A percentile compares a stretch with the other conserved stretches of the same genome.
These are phyloP conservation scores for Mrakiaceae sp. DNA, from an alignment of 1,284 basidiomycete genomes.

Conservation along the genomic window DNA sequence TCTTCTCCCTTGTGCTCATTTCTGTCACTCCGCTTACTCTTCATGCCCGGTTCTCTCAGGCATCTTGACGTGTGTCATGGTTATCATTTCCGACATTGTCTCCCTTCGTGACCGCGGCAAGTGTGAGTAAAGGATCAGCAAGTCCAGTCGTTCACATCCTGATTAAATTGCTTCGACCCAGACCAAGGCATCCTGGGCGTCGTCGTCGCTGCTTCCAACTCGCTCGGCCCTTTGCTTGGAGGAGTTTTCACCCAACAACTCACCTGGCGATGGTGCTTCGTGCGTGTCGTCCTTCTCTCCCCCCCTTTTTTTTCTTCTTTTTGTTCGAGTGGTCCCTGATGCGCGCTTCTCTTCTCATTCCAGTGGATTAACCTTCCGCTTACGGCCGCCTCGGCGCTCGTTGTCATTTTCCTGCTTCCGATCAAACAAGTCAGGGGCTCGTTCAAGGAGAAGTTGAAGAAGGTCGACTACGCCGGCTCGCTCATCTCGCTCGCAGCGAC, in stretches of 20 bases:
- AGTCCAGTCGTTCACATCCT: neutral
- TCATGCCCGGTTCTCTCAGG: slow-evolving; percentile 18
- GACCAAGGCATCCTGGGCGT: slow-evolving; percentile 23
- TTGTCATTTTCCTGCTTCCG: slow-evolving; percentile 52
- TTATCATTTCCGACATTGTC: slow-evolving; percentile 32
- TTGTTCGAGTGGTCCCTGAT: slow-evolving; percentile 25
- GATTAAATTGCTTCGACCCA: neutral
- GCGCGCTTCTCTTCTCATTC: slow-evolving; percentile 41
- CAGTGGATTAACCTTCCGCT: slow-evolving; percentile 49
- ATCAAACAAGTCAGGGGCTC: slow-evolving; percentile 52
- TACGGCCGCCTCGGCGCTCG: slow-evolving; percentile 42
- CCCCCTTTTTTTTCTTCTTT: slow-evolving; percentile 11
- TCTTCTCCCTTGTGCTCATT: slow-evolving; percentile 30
- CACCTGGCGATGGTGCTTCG: slow-evolving; percentile 44
- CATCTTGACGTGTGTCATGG: slow-evolving; percentile 30
- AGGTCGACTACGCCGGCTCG: slow-evolving; percentile 54
- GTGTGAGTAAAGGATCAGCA: slow-evolving; percentile 29
- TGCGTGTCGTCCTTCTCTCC: slow-evolving; percentile 14
- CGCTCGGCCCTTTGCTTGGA: slow-evolving; percentile 33
- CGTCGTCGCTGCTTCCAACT: slow-evolving; percentile 31
- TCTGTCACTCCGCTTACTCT: neutral
- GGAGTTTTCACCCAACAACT: slow-evolving; percentile 20
- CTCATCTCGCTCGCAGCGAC: slow-evolving; percentile 50
- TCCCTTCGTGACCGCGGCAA: slow-evolving; percentile 36
- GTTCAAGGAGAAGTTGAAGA: slow-evolving; percentile 49